Conservation (phyloP, 2,329 filamentous ascomycete genomes). For the Sphaerulina vaccinii region DNA sequence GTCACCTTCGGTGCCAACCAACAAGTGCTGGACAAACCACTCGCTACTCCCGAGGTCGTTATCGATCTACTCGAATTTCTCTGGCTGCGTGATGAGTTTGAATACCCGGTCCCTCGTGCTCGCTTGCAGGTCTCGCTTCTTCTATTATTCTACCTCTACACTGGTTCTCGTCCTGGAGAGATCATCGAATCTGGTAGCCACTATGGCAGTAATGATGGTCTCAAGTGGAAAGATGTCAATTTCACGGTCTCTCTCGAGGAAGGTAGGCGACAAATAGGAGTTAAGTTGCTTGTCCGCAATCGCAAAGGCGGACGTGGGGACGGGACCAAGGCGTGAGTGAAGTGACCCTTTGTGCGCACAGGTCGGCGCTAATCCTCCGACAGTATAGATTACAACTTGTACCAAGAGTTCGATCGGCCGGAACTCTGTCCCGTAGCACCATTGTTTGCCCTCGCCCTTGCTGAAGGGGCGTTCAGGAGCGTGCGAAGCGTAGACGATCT, state of each 20-base stretch:
- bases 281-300: constrained; percentile 11
- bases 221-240: constrained; percentile 12
- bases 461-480: constrained; percentile 11
- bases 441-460: constrained; percentile 14
- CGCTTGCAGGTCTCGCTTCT: constrained; percentile 14
- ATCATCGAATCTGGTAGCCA: constrained; percentile 12
- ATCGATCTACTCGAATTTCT: constrained; percentile 15
- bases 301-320: background rate
- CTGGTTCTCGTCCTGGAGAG: constrained; percentile 18
- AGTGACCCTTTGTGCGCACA: background rate
- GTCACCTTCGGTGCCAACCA: too few species aligned
- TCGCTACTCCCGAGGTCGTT: too few species aligned
- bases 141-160: constrained; percentile 11
- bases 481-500: constrained; percentile 5
- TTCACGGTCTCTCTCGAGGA: background rate
- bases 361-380: background rate
- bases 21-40: too few species aligned
- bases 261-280: background rate
- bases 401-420: constrained; percentile 1
- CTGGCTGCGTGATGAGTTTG: constrained; percentile 15
- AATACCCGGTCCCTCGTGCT: constrained; percentile 7
- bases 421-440: constrained; percentile 12
- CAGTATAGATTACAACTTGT: background rate
- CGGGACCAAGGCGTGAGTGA: constrained; percentile 1
- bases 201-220: constrained; percentile 11